Percentiles rank a stretch among this genome's conserved stretches.
Conservation (phyloP, 2,329 filamentous ascomycete species). For the Colletotrichum sp. region DNA sequence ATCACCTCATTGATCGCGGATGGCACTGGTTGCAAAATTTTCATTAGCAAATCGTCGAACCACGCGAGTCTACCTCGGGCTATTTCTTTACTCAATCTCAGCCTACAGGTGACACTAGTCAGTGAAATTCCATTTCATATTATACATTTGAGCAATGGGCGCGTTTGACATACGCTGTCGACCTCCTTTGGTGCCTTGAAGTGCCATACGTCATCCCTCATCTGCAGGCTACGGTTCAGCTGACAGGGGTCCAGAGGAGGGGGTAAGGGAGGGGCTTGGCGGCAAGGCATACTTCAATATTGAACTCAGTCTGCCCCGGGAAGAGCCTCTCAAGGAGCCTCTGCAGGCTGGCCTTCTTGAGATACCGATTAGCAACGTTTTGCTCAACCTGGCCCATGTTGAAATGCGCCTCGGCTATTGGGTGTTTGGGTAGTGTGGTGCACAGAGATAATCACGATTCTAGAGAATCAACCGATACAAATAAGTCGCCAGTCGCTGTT, state of each 20-base stretch:
- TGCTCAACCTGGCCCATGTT: constrained; percentile 15
- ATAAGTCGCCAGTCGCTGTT: not conserved
- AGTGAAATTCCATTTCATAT: not conserved
- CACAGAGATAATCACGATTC: not conserved
- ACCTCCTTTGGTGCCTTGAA: constrained; percentile 27
- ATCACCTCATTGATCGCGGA: not conserved
- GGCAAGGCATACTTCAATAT: constrained; percentile 27
- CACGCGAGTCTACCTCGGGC: not conserved
- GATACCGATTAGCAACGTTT: constrained; percentile 28
- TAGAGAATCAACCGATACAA: not conserved
- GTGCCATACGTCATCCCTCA: constrained; percentile 33
- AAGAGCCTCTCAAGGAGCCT: constrained; percentile 29
- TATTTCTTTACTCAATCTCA: not conserved
- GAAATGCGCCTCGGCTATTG: not conserved
- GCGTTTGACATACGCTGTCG: not conserved
- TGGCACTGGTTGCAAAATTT: not conserved
- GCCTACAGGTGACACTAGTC: not conserved
- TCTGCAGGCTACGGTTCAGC: constrained; percentile 24
- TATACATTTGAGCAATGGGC: not conserved
- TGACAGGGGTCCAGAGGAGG: not conserved
- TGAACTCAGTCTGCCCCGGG: constrained; percentile 29
- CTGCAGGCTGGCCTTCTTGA: constrained; percentile 29
- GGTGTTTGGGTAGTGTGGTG: not conserved
- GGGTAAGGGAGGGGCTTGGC: not conserved
- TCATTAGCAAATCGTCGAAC: not conserved